Evolutionary conservation across 345 rosid species (phyloP).

Genomic region (Populus nigra): DNA sequence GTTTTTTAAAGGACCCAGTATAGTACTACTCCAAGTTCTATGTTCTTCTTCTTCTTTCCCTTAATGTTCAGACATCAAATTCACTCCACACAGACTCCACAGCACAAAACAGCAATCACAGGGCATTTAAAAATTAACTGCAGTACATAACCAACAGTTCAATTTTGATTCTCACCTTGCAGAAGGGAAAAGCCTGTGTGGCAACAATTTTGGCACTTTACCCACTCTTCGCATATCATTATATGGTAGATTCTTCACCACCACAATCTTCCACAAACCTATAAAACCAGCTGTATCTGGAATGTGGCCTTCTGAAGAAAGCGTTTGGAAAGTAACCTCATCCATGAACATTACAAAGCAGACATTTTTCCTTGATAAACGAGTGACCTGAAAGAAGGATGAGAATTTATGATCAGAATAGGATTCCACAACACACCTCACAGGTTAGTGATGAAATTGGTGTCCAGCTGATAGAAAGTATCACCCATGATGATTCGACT

Average conservation of each 20-base stretch:
- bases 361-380: constrained; percentile 82
- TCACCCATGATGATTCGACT: neutral
- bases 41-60: neutral
- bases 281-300: constrained; percentile 77
- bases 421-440: neutral
- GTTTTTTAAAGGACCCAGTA: neutral
- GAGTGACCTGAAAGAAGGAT: constrained; percentile 62
- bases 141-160: neutral
- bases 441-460: neutral
- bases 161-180: constrained; percentile 61
- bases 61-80: neutral
- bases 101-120: neutral
- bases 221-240: constrained; percentile 94
- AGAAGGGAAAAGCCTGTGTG: constrained; percentile 93
- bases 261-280: constrained; percentile 95
- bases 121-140: neutral
- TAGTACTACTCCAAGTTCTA: neutral
- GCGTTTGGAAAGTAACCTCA: constrained; percentile 67
- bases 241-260: constrained; percentile 82
- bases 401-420: neutral
- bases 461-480: neutral
- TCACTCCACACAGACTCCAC: neutral
- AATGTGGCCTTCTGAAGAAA: constrained; percentile 71
- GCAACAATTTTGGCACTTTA: constrained; percentile 84
- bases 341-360: constrained; percentile 97